These are phyloP conservation scores for Xylaria sp. DNA, from an alignment of 2,329 filamentous ascomycete genomes.

Conservation along the genomic window DNA sequence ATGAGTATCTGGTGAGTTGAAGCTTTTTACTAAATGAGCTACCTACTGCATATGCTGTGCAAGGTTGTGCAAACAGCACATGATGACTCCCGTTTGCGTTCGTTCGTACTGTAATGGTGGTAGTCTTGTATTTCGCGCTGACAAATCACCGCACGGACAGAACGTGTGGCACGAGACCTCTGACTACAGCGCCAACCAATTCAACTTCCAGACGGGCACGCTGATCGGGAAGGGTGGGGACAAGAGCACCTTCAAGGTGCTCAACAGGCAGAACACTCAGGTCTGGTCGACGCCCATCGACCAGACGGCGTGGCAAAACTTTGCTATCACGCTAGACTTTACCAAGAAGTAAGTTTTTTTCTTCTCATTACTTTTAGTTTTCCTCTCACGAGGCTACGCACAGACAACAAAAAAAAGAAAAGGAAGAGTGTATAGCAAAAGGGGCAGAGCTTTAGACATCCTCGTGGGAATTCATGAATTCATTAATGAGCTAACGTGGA, in stretches of 20 bases:
- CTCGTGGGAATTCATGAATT: too few relatives aligned
- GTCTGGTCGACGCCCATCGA: conserved; percentile 52
- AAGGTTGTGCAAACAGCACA: too few relatives aligned
- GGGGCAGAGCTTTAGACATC: too few relatives aligned
- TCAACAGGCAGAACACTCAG: conserved; percentile 47
- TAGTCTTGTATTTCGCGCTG: background rate
- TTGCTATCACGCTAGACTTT: conserved; percentile 63
- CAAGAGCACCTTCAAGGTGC: conserved; percentile 49
- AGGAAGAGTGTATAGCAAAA: too few relatives aligned
- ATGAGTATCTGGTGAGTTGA: conserved; percentile 40
- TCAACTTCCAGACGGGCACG: conserved; percentile 44
- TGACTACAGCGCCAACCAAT: conserved; percentile 42
- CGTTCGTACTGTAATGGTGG: too few relatives aligned
- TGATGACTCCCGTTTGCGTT: conserved; percentile 26
- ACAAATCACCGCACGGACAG: background rate
- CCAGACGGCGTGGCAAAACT: conserved; percentile 62
- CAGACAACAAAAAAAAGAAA: background rate
- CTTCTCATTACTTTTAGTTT: too few relatives aligned
- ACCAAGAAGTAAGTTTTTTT: conserved; percentile 53
- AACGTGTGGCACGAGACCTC: conserved; percentile 44
- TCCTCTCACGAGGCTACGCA: background rate
- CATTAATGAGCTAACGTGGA: too few relatives aligned
- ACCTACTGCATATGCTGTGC: too few relatives aligned
- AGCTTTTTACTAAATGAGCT: too few relatives aligned
- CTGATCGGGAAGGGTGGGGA: conserved; percentile 44